Conservation (phyloP, 2,329 filamentous ascomycete genomes). For the Diplodia mutila region DNA sequence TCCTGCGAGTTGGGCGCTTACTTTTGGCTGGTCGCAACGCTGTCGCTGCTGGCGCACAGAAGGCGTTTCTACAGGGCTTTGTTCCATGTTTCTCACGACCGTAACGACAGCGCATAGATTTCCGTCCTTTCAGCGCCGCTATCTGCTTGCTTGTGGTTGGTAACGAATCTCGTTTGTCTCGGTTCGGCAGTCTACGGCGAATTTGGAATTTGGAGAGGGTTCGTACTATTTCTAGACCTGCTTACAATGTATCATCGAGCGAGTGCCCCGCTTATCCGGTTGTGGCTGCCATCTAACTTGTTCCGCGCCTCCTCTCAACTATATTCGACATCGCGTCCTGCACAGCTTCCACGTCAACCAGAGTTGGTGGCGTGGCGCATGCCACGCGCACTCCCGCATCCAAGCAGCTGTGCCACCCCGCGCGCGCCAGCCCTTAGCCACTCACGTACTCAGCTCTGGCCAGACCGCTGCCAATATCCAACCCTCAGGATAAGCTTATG, state of each 20-base stretch:
- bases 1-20: neutral
- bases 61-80: neutral
- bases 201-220: neutral
- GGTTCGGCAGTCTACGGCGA: neutral
- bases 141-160: neutral
- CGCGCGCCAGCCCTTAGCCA: neutral
- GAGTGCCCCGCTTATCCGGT: neutral
- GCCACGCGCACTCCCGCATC: neutral
- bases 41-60: neutral
- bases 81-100: conserved; percentile 22
- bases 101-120: conserved; percentile 22
- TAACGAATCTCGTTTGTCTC: conserved; percentile 16
- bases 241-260: conserved; percentile 20
- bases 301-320: neutral
- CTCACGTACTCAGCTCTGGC: neutral
- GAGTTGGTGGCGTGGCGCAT: conserved; percentile 7
- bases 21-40: neutral
- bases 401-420: conserved; percentile 10
- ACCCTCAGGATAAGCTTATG: conserved; percentile 20
- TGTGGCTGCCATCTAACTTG: neutral
- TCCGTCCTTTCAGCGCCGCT: neutral
- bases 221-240: conserved; percentile 20
- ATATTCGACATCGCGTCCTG: neutral
- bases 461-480: neutral
- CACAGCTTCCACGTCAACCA: neutral